Evolutionary conservation across 2,329 filamentous ascomycete species (phyloP).

Genomic region (Fusarium sp.): DNA sequence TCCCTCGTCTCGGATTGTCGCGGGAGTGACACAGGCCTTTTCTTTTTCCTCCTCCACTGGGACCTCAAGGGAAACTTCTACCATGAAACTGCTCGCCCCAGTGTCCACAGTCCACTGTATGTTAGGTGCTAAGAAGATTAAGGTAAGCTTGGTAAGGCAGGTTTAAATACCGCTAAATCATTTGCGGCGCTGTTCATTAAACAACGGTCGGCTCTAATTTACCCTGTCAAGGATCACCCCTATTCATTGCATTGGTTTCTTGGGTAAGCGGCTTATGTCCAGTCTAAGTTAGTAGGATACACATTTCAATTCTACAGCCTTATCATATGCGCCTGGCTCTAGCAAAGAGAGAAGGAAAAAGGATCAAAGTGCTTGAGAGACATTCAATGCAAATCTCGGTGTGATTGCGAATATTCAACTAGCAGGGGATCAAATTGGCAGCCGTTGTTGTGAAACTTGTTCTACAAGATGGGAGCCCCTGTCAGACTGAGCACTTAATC

Average conservation of each 20-base stretch:
- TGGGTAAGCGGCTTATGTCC: not conserved
- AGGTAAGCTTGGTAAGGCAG: too few species aligned
- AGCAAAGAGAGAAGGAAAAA: not conserved
- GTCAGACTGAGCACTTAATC: conserved; percentile 24
- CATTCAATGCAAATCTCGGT: conserved; percentile 18
- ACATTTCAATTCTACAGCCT: conserved; percentile 5
- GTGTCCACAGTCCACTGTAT: not conserved
- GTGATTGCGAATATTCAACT: conserved; percentile 14
- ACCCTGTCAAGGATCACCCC: conserved; percentile 17
- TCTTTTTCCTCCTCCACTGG: not conserved
- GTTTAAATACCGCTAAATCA: conserved; percentile 10
- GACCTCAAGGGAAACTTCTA: not conserved
- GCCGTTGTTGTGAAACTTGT: conserved; percentile 37
- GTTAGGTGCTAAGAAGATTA: not conserved
- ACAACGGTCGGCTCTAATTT: conserved; percentile 32
- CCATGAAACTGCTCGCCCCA: conserved; percentile 1
- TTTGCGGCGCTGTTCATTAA: conserved; percentile 31
- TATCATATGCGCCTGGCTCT: conserved; percentile 8
- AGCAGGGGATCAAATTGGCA: conserved; percentile 24
- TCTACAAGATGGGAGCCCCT: not conserved
- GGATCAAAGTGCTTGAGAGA: not conserved
- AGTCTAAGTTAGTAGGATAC: not conserved
- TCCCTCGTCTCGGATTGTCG: conserved; percentile 24
- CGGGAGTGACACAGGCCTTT: conserved; percentile 10
- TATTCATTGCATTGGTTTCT: conserved; percentile 12